A percentile compares a stretch with the other conserved stretches of the same genome.
phyloP scores from a whole-genome alignment of 2,329 filamentous ascomycete genomes.

The Elsinoe batatas region DNA sequence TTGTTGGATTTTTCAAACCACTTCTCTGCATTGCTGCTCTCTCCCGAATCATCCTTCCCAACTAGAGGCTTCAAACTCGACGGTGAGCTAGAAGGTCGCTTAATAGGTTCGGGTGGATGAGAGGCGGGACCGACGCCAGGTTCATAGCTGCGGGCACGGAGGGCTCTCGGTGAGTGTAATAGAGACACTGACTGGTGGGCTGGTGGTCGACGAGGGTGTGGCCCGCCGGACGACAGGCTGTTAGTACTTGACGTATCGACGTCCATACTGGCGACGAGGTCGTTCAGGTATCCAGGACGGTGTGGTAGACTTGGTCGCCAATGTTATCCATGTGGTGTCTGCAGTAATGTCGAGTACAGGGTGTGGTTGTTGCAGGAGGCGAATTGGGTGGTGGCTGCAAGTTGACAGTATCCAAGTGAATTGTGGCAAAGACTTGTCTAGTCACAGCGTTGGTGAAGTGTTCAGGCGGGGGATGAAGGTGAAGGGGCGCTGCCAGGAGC shows the following conservation, averaged over 20 bases:
- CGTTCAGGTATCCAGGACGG: not conserved
- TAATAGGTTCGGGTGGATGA: constrained; percentile 11
- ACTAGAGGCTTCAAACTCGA: constrained; percentile 31
- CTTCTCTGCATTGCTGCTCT: constrained; percentile 42
- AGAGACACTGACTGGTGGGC: constrained; percentile 39
- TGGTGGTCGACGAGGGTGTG: constrained; percentile 34
- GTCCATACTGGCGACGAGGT: not conserved
- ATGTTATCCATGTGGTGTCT: not conserved
- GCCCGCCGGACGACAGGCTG: not conserved
- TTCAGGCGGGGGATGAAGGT: not conserved
- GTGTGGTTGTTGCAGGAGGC: not conserved
- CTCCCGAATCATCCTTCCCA: constrained; percentile 36
- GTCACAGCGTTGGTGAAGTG: not conserved
- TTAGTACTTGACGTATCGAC: constrained; percentile 8
- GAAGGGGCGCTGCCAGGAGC: not conserved
- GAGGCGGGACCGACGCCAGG: constrained; percentile 10
- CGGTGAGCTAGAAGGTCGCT: constrained; percentile 27
- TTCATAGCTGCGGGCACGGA: constrained; percentile 15
- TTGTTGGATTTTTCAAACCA: constrained; percentile 46
- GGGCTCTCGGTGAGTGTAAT: constrained; percentile 28
- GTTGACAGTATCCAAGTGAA: not conserved
- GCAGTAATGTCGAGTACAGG: not conserved
- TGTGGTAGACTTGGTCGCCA: not conserved
- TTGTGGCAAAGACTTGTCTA: not conserved
- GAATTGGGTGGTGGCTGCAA: not conserved